Base-by-base conservation (phyloP, 2,329 filamentous ascomycete species). In the Alternaria burnsii region DNA sequence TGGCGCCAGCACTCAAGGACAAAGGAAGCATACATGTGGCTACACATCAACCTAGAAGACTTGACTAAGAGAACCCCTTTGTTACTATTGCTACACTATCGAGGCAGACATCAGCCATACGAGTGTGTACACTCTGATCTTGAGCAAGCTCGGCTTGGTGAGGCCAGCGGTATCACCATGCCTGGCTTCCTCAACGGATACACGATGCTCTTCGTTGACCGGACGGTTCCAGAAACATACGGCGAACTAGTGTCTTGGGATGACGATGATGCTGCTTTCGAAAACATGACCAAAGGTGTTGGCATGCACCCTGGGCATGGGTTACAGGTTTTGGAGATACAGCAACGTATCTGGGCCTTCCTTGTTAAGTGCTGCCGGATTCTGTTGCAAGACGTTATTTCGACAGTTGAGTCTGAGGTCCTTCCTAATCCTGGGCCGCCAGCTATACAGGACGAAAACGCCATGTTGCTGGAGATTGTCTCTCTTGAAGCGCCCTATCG, bases 401-500 rank as follows among this genome's bases (percentile, higher is more conserved):
- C 34, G 16, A 36, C 34, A n/a, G 5, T 14, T 1, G 32, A 34
- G 11, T 34, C 32, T 6, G 32, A 34, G 12, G 32, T 34, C 32
- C 1, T 34, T 34, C 11, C 32, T 5, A 34, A 34, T 34, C 34
- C 34, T 14, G 34, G 14, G 1, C 34, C 34, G 34, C 34, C 34
- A n/a, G 14, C 16, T 16, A 16, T 6, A 1, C 14, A 16, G 34
- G 34, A 36, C 34, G 14, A n/a, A 16, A 8, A 36, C 4, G 34
- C 34, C 6, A 8, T 36, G 14, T 36, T 16, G 16, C 32, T 34
- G 12, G 32, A 34, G 12, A 4, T 34, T 34, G 80, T 55, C 67
- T 59, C 59, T n/a, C 77, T 5, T 1, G 34, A 88, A 63, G 83
- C 82, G 0, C 84, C 86, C 0, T 89, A 88, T 58, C 76, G 83